phyloP scores from a whole-genome alignment of 1,139 yeast genomes.

The Protomyces pachydermus region DNA sequence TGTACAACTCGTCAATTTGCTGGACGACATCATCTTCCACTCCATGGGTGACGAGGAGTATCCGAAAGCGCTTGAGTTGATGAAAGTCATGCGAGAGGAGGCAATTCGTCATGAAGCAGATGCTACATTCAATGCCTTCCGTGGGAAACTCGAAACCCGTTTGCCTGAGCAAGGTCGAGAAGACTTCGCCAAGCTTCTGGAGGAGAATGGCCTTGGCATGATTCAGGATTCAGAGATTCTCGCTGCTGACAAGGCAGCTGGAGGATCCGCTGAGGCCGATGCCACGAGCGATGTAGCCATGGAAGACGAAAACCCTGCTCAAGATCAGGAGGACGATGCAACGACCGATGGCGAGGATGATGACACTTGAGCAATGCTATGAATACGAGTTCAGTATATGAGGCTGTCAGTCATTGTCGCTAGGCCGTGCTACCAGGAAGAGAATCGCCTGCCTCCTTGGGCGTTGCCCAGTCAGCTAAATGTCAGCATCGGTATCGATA shows the following conservation, averaged over 20 bases:
- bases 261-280: not conserved
- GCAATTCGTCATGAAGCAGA: constrained; percentile 31
- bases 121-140: constrained; percentile 27
- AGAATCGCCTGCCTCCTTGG: not conserved
- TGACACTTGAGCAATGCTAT: not conserved
- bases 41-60: constrained; percentile 12
- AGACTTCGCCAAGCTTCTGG: constrained; percentile 3
- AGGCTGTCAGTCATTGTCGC: not conserved
- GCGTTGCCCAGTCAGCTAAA: not conserved
- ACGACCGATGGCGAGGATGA: not conserved
- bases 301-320: not conserved
- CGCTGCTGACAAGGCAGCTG: not conserved
- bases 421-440: not conserved
- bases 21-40: constrained; percentile 9
- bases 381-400: not conserved
- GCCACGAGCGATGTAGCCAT: not conserved
- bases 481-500: not conserved
- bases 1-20: constrained; percentile 11
- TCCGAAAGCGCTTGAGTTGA: constrained; percentile 3
- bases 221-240: not conserved
- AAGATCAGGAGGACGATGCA: not conserved
- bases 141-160: not conserved
- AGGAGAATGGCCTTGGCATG: not conserved
- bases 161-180: constrained; percentile 7
- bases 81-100: constrained; percentile 23